Evolutionary conservation across 228 moss, liverwort and hornwort species (phyloP).

Genomic region (Sphagnum magellanicum): DNA sequence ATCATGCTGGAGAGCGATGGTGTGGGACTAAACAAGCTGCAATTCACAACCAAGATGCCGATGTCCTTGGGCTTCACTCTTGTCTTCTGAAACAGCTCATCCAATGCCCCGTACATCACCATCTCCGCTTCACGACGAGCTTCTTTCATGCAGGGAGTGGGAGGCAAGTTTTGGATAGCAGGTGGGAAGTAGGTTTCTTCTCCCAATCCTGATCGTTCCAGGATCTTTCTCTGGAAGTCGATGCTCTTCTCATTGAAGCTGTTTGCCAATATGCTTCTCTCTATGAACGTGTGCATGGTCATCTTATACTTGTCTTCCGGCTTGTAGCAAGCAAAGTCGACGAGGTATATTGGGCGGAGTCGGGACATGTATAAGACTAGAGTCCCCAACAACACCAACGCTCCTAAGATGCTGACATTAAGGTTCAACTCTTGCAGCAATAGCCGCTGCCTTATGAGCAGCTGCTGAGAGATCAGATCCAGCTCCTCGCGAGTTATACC

Average conservation of each 20-base stretch:
- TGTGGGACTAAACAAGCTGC: constrained; percentile 49
- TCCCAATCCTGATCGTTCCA: constrained; percentile 50
- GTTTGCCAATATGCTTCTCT: constrained; percentile 27
- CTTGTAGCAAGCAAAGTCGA: constrained; percentile 50
- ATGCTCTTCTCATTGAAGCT: constrained; percentile 44
- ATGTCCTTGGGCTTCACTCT: constrained; percentile 46
- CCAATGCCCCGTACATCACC: constrained; percentile 49
- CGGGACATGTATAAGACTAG: constrained; percentile 49
- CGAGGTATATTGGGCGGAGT: constrained; percentile 38
- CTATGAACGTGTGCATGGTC: constrained; percentile 32
- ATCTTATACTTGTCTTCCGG: constrained; percentile 39
- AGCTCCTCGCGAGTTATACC: no score
- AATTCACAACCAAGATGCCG: constrained; percentile 38
- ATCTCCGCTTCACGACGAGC: constrained; percentile 43
- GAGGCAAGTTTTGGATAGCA: constrained; percentile 38
- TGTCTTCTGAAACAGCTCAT: constrained; percentile 42
- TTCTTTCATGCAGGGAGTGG: constrained; percentile 55
- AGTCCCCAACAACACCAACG: constrained; percentile 42
- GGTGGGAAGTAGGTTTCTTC: constrained; percentile 53
- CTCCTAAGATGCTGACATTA: constrained; percentile 15
- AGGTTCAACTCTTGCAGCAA: no score
- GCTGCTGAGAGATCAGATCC: no score
- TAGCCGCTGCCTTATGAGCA: no score
- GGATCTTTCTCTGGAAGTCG: constrained; percentile 52
- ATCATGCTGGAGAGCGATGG: constrained; percentile 50